A percentile compares a stretch with the other conserved stretches of the same genome.
Evolutionary conservation across 2,329 filamentous ascomycete genomes (phyloP).

Genomic region (Lecanicillium sp.): DNA sequence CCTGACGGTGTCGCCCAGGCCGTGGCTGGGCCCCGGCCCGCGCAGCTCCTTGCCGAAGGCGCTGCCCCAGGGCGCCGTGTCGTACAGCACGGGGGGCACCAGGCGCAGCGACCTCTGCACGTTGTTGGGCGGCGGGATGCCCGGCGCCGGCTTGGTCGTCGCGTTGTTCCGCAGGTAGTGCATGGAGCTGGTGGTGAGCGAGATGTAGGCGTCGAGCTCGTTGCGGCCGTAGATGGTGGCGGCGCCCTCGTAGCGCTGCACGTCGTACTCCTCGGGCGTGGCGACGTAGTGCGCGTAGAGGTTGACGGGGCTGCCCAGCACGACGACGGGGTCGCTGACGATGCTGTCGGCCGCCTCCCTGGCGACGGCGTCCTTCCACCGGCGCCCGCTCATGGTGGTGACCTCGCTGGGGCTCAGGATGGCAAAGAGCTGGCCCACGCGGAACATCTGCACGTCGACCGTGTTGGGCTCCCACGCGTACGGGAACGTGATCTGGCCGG

Average conservation of each 20-base stretch:
- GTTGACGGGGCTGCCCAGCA: constrained; percentile 83
- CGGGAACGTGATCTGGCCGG: constrained; percentile 69
- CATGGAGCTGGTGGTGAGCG: constrained; percentile 64
- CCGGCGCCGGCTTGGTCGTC: constrained; percentile 38
- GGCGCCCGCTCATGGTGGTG: constrained; percentile 84
- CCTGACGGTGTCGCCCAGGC: constrained; percentile 54
- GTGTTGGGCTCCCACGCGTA: constrained; percentile 90
- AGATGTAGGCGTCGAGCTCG: constrained; percentile 81
- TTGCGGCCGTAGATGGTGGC: constrained; percentile 82
- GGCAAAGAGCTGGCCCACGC: constrained; percentile 77
- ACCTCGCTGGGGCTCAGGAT: constrained; percentile 82
- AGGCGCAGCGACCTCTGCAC: constrained; percentile 67
- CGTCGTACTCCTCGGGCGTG: constrained; percentile 71
- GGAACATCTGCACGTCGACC: constrained; percentile 79
- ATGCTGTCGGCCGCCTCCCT: constrained; percentile 41
- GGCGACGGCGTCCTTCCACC: constrained; percentile 71
- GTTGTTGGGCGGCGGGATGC: constrained; percentile 70
- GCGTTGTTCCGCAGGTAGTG: constrained; percentile 33
- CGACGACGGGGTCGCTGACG: constrained; percentile 58
- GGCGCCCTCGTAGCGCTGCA: constrained; percentile 93
- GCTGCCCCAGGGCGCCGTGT: constrained; percentile 58
- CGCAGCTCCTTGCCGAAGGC: constrained; percentile 62
- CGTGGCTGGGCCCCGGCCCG: constrained; percentile 49
- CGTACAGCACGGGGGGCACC: constrained; percentile 71
- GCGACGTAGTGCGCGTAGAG: constrained; percentile 79